A percentile compares a stretch with the other conserved stretches of the same genome.
Conservation (phyloP, 2,329 filamentous ascomycete species). For the Colletotrichum cereale region DNA sequence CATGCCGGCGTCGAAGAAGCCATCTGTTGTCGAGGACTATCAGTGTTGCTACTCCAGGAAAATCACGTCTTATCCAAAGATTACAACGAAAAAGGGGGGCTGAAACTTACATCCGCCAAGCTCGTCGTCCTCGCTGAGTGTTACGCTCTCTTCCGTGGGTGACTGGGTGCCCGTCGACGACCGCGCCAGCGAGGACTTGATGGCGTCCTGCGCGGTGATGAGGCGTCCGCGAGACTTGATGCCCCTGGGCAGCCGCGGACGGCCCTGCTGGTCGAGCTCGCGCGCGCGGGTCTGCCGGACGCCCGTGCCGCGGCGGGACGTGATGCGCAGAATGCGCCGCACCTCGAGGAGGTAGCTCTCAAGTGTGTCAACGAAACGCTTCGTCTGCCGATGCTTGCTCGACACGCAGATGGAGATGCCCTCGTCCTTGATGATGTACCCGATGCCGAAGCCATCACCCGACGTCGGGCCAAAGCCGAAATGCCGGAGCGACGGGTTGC, state of each 20-base stretch:
- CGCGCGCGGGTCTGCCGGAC: conserved; percentile 64
- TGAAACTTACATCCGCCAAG: conserved; percentile 88
- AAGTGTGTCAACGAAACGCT: conserved; percentile 87
- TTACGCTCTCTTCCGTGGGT: conserved; percentile 76
- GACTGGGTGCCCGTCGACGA: conserved; percentile 66
- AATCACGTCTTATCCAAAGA: conserved; percentile 11
- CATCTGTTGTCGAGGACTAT: conserved; percentile 71
- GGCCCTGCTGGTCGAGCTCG: conserved; percentile 60
- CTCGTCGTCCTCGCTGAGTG: conserved; percentile 86
- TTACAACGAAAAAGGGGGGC: background rate
- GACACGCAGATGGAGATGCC: conserved; percentile 91
- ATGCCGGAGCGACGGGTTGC: conserved; percentile 92
- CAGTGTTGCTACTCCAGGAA: conserved; percentile 18
- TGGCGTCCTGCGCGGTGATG: conserved; percentile 70
- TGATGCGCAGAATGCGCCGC: conserved; percentile 82
- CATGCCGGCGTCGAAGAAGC: conserved; percentile 98
- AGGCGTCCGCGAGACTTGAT: conserved; percentile 80
- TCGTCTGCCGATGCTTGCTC: conserved; percentile 94
- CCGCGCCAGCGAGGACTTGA: conserved; percentile 52
- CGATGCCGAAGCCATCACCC: conserved; percentile 95
- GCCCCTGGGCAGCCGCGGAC: conserved; percentile 56
- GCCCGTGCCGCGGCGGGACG: conserved; percentile 57
- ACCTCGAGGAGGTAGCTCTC: conserved; percentile 94
- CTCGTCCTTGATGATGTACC: conserved; percentile 98
- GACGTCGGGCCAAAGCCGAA: conserved; percentile 97